Percentiles rank a stretch among this genome's conserved stretches.
Conservation (phyloP, 1,284 basidiomycete species). For the Phlebopus sp. region DNA sequence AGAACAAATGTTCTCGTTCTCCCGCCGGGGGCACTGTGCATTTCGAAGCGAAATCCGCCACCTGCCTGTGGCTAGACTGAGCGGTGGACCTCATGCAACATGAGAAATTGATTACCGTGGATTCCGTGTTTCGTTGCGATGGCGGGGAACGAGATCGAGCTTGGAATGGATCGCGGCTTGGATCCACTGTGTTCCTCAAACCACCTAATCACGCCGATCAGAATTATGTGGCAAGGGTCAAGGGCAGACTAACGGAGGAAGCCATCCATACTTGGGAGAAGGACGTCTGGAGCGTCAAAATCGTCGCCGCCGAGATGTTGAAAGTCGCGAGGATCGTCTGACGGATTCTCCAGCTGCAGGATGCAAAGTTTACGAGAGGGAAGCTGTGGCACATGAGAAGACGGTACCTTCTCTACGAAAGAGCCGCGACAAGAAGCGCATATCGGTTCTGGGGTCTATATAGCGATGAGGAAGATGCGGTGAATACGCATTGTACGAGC, state of each 20-base stretch:
- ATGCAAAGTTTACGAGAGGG: neutral
- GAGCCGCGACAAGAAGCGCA: conserved; percentile 70
- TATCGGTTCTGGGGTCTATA: conserved; percentile 64
- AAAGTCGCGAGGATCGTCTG: conserved; percentile 71
- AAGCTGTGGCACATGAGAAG: neutral
- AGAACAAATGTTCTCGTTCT: conserved; percentile 42
- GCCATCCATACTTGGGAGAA: conserved; percentile 40
- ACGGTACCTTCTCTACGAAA: conserved; percentile 70
- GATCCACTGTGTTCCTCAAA: conserved; percentile 1
- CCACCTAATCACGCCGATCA: conserved; percentile 32
- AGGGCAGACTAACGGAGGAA: conserved; percentile 34
- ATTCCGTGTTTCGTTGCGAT: conserved; percentile 14
- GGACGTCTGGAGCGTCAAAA: conserved; percentile 28
- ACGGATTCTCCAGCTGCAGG: conserved; percentile 63
- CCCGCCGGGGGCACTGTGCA: conserved; percentile 37
- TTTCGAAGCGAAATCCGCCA: conserved; percentile 37
- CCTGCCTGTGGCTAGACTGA: conserved; percentile 7
- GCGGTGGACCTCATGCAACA: neutral
- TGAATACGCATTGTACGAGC: conserved; percentile 5
- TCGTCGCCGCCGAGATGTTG: conserved; percentile 32
- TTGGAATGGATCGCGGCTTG: neutral
- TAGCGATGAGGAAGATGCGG: conserved; percentile 2
- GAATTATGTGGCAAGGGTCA: neutral
- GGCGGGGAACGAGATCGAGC: conserved; percentile 20
- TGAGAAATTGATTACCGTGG: conserved; percentile 21